phyloP scores from a whole-genome alignment of 306 rosid genomes.

The Vicia faba region DNA sequence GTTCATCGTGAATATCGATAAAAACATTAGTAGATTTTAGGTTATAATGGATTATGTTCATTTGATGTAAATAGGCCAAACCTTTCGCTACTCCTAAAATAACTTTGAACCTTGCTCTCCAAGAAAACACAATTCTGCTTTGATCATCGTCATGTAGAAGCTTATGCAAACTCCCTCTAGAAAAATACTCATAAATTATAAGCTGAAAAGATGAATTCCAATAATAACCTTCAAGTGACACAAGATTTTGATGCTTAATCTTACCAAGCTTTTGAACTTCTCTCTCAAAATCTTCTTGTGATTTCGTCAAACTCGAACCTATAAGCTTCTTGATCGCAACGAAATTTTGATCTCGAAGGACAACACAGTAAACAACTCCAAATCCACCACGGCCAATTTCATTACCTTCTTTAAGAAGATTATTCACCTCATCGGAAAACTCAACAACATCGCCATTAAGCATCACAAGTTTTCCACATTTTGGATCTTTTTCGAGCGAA shows the following conservation, averaged over 20 bases:
- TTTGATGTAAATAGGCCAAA: conserved; percentile 76
- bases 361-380: conserved; percentile 74
- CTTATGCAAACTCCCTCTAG: conserved; percentile 76
- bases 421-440: conserved; percentile 63
- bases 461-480: conserved; percentile 83
- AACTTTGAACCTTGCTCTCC: conserved; percentile 80
- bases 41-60: conserved; percentile 76
- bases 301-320: conserved; percentile 66
- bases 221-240: conserved; percentile 79
- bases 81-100: conserved; percentile 95
- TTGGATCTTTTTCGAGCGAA: conserved; percentile 64
- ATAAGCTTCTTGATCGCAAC: conserved; percentile 91
- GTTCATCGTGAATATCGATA: conserved; percentile 61
- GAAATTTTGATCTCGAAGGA: conserved; percentile 66
- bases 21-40: conserved; percentile 79
- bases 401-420: conserved; percentile 75
- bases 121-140: conserved; percentile 51
- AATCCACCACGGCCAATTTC: conserved; percentile 96
- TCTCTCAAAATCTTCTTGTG: conserved; percentile 72
- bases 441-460: conserved; percentile 84
- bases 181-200: conserved; percentile 68
- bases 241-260: conserved; percentile 80
- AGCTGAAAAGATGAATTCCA: conserved; percentile 89
- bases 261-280: conserved; percentile 73
- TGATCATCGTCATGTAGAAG: conserved; percentile 70